Conservation (phyloP, 805 yeast species). For the Candida pseudofarinosa region DNA sequence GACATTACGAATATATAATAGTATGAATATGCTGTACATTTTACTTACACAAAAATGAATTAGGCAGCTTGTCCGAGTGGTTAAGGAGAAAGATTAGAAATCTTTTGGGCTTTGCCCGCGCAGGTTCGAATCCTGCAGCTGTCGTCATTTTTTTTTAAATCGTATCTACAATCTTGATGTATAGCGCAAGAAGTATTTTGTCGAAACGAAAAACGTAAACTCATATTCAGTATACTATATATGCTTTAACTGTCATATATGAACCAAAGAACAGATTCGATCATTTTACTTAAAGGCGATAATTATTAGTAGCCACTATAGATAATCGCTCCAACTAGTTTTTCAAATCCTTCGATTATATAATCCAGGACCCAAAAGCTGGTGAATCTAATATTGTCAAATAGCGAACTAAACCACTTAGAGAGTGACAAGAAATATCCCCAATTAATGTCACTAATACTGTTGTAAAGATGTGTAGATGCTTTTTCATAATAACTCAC, state of each 20-base stretch:
- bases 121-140: conserved; percentile 64
- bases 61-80: conserved; percentile 38
- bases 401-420: not conserved
- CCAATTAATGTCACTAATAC: not conserved
- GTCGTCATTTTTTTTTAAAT: conserved; percentile 42
- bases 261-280: no score
- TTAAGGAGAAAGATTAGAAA: conserved; percentile 39
- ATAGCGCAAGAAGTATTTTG: not conserved
- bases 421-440: not conserved
- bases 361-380: not conserved
- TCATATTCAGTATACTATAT: no score
- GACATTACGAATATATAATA: no score
- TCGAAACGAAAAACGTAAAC: not conserved
- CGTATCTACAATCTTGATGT: not conserved
- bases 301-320: not conserved
- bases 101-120: conserved; percentile 60
- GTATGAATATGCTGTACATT: no score
- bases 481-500: not conserved
- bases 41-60: not conserved
- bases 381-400: not conserved
- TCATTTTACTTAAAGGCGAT: no score
- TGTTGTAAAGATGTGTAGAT: not conserved
- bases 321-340: not conserved
- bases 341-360: not conserved
- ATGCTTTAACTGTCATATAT: no score